Percentiles rank a stretch among this genome's conserved stretches.
Evolutionary conservation across 2,329 filamentous ascomycete genomes (phyloP).

Genomic region (Claviceps capensis): DNA sequence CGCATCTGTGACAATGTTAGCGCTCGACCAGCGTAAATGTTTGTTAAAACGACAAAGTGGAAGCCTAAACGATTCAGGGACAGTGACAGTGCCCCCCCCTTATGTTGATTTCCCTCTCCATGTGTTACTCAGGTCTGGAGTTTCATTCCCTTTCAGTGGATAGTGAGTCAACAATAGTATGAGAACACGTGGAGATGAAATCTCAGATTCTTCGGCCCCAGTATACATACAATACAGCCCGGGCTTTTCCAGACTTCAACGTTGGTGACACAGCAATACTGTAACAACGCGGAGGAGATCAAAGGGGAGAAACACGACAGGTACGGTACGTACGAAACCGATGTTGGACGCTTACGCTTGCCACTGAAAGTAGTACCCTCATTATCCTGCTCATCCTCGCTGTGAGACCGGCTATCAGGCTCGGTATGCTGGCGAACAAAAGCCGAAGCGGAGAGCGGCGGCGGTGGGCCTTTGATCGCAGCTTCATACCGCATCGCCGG

Average conservation of each 20-base stretch:
- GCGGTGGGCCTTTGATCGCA: slow-evolving; percentile 9
- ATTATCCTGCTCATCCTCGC: slow-evolving; percentile 33
- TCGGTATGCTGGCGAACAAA: slow-evolving; percentile 21
- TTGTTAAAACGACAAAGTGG: slow-evolving; percentile 1
- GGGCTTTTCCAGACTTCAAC: too few relatives aligned
- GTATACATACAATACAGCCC: too few relatives aligned
- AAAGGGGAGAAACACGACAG: not conserved
- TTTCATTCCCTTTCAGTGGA: too few relatives aligned
- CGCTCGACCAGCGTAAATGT: slow-evolving; percentile 9
- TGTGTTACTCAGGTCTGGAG: too few relatives aligned
- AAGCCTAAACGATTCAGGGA: slow-evolving; percentile 6
- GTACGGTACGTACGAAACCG: slow-evolving; percentile 37
- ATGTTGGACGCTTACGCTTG: slow-evolving; percentile 47
- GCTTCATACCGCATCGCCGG: slow-evolving; percentile 11
- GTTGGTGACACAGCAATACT: not conserved
- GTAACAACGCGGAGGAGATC: not conserved
- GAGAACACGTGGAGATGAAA: too few relatives aligned
- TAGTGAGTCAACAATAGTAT: too few relatives aligned
- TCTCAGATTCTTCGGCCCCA: too few relatives aligned
- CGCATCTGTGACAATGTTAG: slow-evolving; percentile 43
- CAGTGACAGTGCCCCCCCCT: not conserved
- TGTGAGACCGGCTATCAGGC: slow-evolving; percentile 37
- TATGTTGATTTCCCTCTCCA: not conserved
- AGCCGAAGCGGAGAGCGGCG: slow-evolving; percentile 11
- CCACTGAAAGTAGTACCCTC: slow-evolving; percentile 19